Base-by-base conservation (phyloP, 352 stramenopile genomes). In the Thalassiosira livingstoniorum region DNA sequence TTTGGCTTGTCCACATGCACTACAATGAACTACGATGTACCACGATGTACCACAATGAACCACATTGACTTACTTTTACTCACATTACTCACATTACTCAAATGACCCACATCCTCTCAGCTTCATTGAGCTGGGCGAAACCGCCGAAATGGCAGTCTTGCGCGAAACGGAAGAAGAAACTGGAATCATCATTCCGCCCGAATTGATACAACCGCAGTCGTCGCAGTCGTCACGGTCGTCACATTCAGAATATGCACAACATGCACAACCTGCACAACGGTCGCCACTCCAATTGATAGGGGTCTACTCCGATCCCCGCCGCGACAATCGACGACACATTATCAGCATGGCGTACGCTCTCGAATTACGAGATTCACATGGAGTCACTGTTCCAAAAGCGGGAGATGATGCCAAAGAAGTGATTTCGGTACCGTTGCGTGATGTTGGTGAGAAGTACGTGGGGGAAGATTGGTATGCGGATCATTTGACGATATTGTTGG, bases 131-230 rank as follows among this genome's bases (percentile, higher is more conserved):
- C 75, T 93, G 34, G 84, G 86, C 34, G 91, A 95, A 84, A 90
- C 81, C 2, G 82, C 85, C 2, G 86, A 90, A 80, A 37, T 82
- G 58, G 85, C 91, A 23, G 88, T 94, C 0, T 27, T 77, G 55
- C 86, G 92, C 53, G 92, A 95, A 86, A 64, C 92, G 3, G 57
- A 85, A 65, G 92, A 95, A 84, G 92, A 95, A 86, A 95, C 89
- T 64, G 83, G 80, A 43, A 84, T 95, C 25, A 67, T 74, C n/a
- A 83, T 91, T 62, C 64, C 75, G 54, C n/a, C 45, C 23, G 37
- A 80, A 1, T 15, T 78, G 13, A 47, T 67, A 32, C 54, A 61
- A 69, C 51, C 60, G 81, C 42, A 76, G 25, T 15, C 21, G 25
- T 65, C 10, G 25, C 25, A 51, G 2, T n/a, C n/a, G n/a, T n/a